Base-by-base conservation (phyloP, 2,329 filamentous ascomycete genomes). In the Uncinocarpus reesii region DNA sequence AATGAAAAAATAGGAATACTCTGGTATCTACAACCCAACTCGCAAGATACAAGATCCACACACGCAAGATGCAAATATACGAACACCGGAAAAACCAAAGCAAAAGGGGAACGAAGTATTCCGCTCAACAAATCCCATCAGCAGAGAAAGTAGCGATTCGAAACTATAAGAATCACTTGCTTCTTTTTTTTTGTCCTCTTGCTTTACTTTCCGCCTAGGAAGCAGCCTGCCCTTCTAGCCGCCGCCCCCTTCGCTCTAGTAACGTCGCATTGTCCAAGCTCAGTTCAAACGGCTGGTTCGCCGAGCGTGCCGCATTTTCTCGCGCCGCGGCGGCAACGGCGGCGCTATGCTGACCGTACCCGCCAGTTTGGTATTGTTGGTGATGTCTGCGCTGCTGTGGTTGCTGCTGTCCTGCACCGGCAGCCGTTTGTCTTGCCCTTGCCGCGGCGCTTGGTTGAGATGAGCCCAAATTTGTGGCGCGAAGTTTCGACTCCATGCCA, bases 191-290 rank as follows among this genome's bases (percentile, higher is more conserved):
- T 36, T 29, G 36, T 45, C 31, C 18, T 44, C 16, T 37, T 26
- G 23, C 7, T 37, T 10, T 26, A n/a, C 15, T 26, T 24, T 13
- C n/a, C n/a, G 18, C 24, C 16, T 18, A 45, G 5, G 7, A 47
- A 16, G 20, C 50, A 38, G 42, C 32, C 10, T 53, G 48, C 11
- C 51, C 51, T 40, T 41, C 47, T 42, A 53, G 20, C 20, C 51
- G 44, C 37, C 51, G 48, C 26, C 72, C 71, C 55, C 80, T 71
- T 57, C 89, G 79, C 26, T 89, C 89, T 3, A 98, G 72, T 44
- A 98, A 68, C 1, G 89, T 96, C 1, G 92, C 86, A 48, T 92
- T 92, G 55, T 94, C 87, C 31, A 98, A 71, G 61, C 81, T 95
- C 40, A 98, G 76, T 67, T 98, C 92, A 57, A 98, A 98, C 0